A percentile compares a stretch with the other conserved stretches of the same genome.
Evolutionary conservation across 2,329 filamentous ascomycete genomes (phyloP).

Genomic region (Nannizzia gypsea): DNA sequence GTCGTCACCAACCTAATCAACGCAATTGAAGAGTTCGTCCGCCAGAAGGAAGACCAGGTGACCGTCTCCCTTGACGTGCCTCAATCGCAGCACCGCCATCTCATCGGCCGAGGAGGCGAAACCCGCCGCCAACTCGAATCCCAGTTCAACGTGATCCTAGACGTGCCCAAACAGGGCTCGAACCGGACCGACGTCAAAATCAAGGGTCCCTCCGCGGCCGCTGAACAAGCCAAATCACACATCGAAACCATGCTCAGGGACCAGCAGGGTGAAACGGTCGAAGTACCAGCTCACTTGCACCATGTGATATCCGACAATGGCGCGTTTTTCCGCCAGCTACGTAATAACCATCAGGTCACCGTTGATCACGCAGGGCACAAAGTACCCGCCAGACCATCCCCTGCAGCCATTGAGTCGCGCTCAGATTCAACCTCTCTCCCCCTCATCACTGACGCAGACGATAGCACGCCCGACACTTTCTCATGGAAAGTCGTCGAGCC

Average conservation of each 20-base stretch:
- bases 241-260: slow-evolving; percentile 66
- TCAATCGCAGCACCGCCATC: slow-evolving; percentile 73
- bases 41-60: slow-evolving; percentile 72
- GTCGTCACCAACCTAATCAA: slow-evolving; percentile 82
- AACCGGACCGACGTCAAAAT: slow-evolving; percentile 78
- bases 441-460: slow-evolving; percentile 81
- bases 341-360: slow-evolving; percentile 74
- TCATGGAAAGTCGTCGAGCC: slow-evolving; percentile 71
- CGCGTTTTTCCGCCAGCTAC: slow-evolving; percentile 82
- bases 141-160: slow-evolving; percentile 73
- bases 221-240: slow-evolving; percentile 77
- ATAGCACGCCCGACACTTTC: slow-evolving; percentile 53
- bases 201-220: slow-evolving; percentile 62
- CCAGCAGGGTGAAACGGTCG: slow-evolving; percentile 76
- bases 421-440: slow-evolving; percentile 52
- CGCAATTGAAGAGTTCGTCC: slow-evolving; percentile 68
- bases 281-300: slow-evolving; percentile 71
- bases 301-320: slow-evolving; percentile 73
- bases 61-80: slow-evolving; percentile 70
- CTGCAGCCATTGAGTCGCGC: slow-evolving; percentile 32
- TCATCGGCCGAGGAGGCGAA: slow-evolving; percentile 88
- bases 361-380: slow-evolving; percentile 81
- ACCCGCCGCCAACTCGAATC: slow-evolving; percentile 73
- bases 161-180: slow-evolving; percentile 82
- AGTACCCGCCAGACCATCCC: slow-evolving; percentile 55